These are phyloP conservation scores for Penicillium sp. DNA, from an alignment of 2,329 filamentous ascomycete species.

Conservation along the genomic window DNA sequence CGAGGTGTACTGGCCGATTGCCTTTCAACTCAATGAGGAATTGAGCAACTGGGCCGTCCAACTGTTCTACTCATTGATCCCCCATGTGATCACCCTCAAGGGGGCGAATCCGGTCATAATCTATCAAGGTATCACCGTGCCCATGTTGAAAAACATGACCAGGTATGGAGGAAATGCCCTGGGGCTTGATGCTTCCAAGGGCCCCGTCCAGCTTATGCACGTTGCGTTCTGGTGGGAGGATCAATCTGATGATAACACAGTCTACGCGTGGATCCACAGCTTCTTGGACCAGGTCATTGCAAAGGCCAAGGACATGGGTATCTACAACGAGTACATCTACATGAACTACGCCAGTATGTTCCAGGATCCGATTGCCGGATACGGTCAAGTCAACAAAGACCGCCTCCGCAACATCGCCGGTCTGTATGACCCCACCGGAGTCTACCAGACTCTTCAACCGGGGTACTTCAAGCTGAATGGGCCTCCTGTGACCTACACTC, in stretches of 20 bases:
- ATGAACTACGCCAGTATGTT: slow-evolving; percentile 52
- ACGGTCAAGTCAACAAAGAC: slow-evolving; percentile 41
- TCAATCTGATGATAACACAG: slow-evolving; percentile 33
- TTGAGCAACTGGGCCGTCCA: slow-evolving; percentile 30
- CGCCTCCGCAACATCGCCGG: slow-evolving; percentile 35
- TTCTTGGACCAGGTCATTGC: slow-evolving; percentile 32
- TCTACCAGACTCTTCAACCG: slow-evolving; percentile 46
- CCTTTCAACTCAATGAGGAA: slow-evolving; percentile 33
- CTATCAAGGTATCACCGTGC: slow-evolving; percentile 37
- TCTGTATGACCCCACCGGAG: slow-evolving; percentile 44
- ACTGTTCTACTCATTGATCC: slow-evolving; percentile 27
- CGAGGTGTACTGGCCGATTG: slow-evolving; percentile 38
- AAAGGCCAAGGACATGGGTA: slow-evolving; percentile 31
- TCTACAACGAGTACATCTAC: slow-evolving; percentile 43
- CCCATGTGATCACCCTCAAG: slow-evolving; percentile 21
- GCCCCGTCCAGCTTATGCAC: slow-evolving; percentile 32
- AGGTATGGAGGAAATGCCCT: slow-evolving; percentile 40
- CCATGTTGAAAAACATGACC: slow-evolving; percentile 32
- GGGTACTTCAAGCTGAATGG: slow-evolving; percentile 49
- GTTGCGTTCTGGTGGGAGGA: slow-evolving; percentile 36
- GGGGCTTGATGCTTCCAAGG: slow-evolving; percentile 30
- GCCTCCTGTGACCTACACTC: slow-evolving; percentile 8
- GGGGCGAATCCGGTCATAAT: slow-evolving; percentile 31
- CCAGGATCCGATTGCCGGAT: slow-evolving; percentile 47
- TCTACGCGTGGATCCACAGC: slow-evolving; percentile 29